These are phyloP conservation scores for Tolypocladium guangdongense DNA, from an alignment of 2,329 filamentous ascomycete genomes.

Conservation along the genomic window DNA sequence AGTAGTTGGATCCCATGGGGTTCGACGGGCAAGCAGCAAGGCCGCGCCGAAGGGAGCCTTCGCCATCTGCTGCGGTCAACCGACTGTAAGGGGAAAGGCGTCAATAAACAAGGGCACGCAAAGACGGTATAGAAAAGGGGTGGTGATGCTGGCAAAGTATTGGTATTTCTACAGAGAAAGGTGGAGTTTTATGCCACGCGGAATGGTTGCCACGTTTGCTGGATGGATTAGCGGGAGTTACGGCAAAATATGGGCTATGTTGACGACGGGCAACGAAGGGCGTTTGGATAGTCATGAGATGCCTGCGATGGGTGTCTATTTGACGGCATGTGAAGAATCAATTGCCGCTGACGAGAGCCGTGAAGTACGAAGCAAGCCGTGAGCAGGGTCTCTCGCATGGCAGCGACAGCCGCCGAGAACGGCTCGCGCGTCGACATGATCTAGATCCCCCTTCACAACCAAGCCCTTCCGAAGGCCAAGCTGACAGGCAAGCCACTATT, in stretches of 20 bases:
- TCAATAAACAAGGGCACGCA: slow-evolving; percentile 8
- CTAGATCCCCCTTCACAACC: no score
- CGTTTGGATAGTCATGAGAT: background rate
- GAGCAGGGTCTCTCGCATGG: no score
- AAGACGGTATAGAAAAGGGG: background rate
- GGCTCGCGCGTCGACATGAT: no score
- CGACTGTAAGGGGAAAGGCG: slow-evolving; percentile 22
- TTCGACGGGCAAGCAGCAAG: slow-evolving; percentile 16
- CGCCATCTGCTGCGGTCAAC: slow-evolving; percentile 36
- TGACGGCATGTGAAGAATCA: background rate
- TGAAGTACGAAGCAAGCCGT: no score
- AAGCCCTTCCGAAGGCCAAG: no score
- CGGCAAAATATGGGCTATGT: background rate
- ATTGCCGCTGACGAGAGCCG: background rate
- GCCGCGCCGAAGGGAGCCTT: slow-evolving; percentile 46
- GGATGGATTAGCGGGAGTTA: background rate
- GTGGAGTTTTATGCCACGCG: background rate
- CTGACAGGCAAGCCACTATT: no score
- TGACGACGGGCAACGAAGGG: background rate
- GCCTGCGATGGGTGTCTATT: background rate
- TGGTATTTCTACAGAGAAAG: background rate
- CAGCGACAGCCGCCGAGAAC: no score
- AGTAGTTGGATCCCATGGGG: slow-evolving; percentile 10
- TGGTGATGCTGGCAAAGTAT: background rate
- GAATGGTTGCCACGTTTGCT: background rate